Evolutionary conservation across 495 filamentous ascomycete species (phyloP).

Genomic region (Acidomyces sp.): DNA sequence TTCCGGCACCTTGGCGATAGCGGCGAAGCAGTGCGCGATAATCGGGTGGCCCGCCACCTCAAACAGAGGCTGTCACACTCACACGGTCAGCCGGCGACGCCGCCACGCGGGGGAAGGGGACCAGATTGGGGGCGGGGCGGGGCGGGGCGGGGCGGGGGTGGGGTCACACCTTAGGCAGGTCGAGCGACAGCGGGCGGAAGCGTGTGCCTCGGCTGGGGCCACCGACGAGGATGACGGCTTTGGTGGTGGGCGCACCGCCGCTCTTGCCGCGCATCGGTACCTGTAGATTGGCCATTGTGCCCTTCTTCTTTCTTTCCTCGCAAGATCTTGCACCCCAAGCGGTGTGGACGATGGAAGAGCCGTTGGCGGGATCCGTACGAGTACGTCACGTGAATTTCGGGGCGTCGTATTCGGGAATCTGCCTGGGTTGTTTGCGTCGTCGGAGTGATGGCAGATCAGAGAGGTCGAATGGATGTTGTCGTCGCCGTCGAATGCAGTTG

Average conservation of each 20-base stretch:
- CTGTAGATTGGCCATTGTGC: constrained; percentile 22
- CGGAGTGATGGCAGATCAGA: too few relatives aligned
- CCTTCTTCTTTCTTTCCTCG: not conserved
- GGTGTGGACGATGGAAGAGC: too few relatives aligned
- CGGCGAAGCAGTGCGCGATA: constrained; percentile 91
- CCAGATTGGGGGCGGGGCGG: too few relatives aligned
- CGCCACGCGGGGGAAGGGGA: too few relatives aligned
- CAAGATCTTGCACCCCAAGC: too few relatives aligned
- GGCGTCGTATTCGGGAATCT: too few relatives aligned
- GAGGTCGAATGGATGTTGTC: too few relatives aligned
- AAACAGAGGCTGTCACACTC: constrained; percentile 74
- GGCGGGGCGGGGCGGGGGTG: too few relatives aligned
- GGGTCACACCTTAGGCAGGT: constrained; percentile 76
- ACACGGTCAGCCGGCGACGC: not conserved
- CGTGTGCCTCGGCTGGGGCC: constrained; percentile 89
- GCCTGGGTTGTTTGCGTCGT: too few relatives aligned
- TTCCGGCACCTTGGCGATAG: constrained; percentile 77
- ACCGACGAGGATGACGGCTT: constrained; percentile 65
- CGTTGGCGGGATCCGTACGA: too few relatives aligned
- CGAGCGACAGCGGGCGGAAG: constrained; percentile 90
- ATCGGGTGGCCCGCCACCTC: constrained; percentile 94
- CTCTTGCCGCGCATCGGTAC: constrained; percentile 26
- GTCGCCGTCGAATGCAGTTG: too few relatives aligned
- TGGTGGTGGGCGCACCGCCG: constrained; percentile 39
- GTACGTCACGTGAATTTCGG: too few relatives aligned